phyloP scores from a whole-genome alignment of 2,329 filamentous ascomycete genomes.

The Diplodia scrobiculata region DNA sequence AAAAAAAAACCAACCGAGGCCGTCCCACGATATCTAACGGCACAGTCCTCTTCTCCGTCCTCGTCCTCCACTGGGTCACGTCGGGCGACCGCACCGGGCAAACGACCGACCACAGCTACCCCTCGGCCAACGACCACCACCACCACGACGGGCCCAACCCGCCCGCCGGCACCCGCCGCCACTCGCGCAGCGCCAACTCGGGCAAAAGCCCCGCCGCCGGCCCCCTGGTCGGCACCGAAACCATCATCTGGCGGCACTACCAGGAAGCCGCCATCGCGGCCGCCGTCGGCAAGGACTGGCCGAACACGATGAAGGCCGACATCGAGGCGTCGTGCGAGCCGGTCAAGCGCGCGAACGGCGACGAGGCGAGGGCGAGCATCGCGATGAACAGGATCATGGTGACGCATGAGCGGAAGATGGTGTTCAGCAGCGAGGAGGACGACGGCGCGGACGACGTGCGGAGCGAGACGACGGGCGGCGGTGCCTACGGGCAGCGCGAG shows the following conservation, averaged over 20 bases:
- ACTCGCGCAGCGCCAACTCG: background rate
- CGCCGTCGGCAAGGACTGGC: background rate
- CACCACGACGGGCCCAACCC: background rate
- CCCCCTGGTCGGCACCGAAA: background rate
- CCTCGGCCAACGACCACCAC: background rate
- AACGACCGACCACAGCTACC: conserved; percentile 4
- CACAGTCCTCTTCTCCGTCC: conserved; percentile 14
- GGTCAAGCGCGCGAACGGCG: background rate
- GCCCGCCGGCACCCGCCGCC: background rate
- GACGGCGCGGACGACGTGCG: background rate
- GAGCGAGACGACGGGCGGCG: background rate
- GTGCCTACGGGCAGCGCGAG: too few species aligned
- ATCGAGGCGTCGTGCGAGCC: conserved; percentile 4
- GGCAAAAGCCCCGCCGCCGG: background rate
- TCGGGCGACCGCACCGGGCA: conserved; percentile 14
- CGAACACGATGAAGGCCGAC: conserved; percentile 6
- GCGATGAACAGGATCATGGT: conserved; percentile 23
- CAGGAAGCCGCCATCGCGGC: background rate
- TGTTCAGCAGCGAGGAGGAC: background rate
- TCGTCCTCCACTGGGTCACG: conserved; percentile 22
- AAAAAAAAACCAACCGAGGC: background rate
- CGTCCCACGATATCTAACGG: background rate
- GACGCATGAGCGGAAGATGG: conserved; percentile 10
- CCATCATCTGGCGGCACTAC: conserved; percentile 7
- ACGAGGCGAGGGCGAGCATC: background rate